Evolutionary conservation across 106 monocot species (phyloP).

Genomic region (Xerophyta viscosa): DNA sequence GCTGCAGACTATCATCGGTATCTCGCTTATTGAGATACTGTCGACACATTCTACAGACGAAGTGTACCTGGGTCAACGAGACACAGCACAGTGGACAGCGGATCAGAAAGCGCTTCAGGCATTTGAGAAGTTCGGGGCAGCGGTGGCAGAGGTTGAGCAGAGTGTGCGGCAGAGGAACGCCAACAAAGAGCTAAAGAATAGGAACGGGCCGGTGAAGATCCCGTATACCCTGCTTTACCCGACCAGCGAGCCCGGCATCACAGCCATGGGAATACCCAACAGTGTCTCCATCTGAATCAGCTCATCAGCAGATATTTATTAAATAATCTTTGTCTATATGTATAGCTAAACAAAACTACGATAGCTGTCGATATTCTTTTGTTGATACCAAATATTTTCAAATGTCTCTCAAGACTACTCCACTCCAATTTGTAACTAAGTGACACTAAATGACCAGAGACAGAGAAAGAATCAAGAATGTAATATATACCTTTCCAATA

Average conservation of each 20-base stretch:
- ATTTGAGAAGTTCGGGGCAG: slow-evolving; percentile 32
- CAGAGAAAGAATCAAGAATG: too few species aligned
- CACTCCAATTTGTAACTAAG: too few species aligned
- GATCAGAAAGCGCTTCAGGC: slow-evolving; percentile 24
- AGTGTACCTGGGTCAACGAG: slow-evolving; percentile 51
- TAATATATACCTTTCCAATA: too few species aligned
- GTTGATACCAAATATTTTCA: too few species aligned
- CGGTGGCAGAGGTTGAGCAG: slow-evolving; percentile 36
- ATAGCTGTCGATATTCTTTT: too few species aligned
- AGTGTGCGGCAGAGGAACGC: slow-evolving; percentile 27
- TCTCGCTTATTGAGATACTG: slow-evolving; percentile 55
- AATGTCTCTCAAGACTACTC: too few species aligned
- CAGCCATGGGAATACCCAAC: slow-evolving; percentile 32
- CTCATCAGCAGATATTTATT: too few species aligned
- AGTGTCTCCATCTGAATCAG: slow-evolving; percentile 41
- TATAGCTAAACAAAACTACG: too few species aligned
- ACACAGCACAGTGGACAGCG: slow-evolving; percentile 33
- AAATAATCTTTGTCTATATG: too few species aligned
- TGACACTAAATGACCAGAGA: too few species aligned
- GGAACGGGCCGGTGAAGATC: slow-evolving; percentile 47
- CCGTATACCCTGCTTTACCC: slow-evolving; percentile 60
- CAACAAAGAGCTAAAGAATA: slow-evolving; percentile 34
- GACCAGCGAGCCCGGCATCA: slow-evolving; percentile 22
- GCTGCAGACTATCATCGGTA: slow-evolving; percentile 38
- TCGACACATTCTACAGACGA: slow-evolving; percentile 61